These are phyloP conservation scores for Nicotiana benthamiana DNA, from an alignment of 257 asterid species.

Conservation along the genomic window DNA sequence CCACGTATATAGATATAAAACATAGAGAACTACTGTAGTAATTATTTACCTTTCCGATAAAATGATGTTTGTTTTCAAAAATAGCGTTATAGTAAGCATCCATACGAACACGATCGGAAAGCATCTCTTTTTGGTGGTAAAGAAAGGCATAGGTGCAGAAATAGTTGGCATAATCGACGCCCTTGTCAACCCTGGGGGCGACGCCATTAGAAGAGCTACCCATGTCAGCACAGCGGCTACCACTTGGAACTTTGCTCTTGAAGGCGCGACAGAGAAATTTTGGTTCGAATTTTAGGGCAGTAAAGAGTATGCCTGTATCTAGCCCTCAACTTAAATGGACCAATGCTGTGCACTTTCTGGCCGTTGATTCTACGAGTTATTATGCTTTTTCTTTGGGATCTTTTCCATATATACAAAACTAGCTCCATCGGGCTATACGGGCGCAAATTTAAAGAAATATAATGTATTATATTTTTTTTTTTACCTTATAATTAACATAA, in stretches of 20 bases:
- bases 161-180: constrained; percentile 88
- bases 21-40: not conserved
- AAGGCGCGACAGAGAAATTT: not conserved
- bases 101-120: constrained; percentile 96
- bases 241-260: not conserved
- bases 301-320: not conserved
- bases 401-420: too few relatives aligned
- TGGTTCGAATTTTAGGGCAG: not conserved
- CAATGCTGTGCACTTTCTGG: not conserved
- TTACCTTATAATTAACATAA: too few relatives aligned
- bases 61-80: constrained; percentile 73
- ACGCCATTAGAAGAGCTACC: constrained; percentile 45
- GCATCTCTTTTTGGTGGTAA: constrained; percentile 99
- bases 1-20: not conserved
- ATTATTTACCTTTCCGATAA: constrained; percentile 56
- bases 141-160: constrained; percentile 92
- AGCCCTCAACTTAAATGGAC: not conserved
- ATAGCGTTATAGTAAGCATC: constrained; percentile 82
- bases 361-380: not conserved
- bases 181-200: constrained; percentile 49
- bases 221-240: constrained; percentile 24
- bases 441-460: too few relatives aligned
- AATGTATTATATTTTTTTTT: too few relatives aligned
- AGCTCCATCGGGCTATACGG: too few relatives aligned
- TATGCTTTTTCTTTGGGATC: too few relatives aligned